A percentile compares a stretch with the other conserved stretches of the same genome.
Evolutionary conservation across 2,329 filamentous ascomycete genomes (phyloP).

Genomic region (Aspergillus fijiensis): DNA sequence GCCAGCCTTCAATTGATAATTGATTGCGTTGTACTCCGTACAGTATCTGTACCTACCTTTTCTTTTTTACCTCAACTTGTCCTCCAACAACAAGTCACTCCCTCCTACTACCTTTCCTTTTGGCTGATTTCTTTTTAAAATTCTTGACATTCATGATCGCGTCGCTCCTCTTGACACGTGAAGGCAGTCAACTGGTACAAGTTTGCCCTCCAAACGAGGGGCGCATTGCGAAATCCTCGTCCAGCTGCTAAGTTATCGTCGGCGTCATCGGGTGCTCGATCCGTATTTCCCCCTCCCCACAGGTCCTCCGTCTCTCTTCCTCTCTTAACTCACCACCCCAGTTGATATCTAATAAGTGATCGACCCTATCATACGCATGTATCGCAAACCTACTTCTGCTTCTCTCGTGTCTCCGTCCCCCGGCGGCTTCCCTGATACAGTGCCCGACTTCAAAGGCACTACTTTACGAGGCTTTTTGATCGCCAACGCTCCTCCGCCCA

Average conservation of each 20-base stretch:
- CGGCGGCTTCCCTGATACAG: neutral
- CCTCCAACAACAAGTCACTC: neutral
- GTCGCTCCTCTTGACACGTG: neutral
- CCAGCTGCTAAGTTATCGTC: neutral
- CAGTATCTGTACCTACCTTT: neutral
- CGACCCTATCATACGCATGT: neutral
- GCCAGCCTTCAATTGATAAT: neutral
- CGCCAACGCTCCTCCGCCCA: neutral
- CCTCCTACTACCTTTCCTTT: neutral
- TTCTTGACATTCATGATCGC: neutral
- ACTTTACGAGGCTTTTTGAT: neutral
- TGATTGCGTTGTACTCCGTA: neutral
- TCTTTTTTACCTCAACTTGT: neutral
- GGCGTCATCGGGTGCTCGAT: neutral
- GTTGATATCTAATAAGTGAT: neutral
- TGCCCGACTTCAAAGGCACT: neutral
- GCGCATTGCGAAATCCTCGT: neutral
- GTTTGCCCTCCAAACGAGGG: neutral
- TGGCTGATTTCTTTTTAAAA: neutral
- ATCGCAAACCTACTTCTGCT: neutral
- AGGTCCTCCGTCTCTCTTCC: neutral
- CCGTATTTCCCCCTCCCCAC: neutral
- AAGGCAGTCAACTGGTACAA: no score
- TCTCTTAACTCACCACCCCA: neutral
- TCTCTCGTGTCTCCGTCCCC: neutral